Evolutionary conservation across 768 basidiomycete species (phyloP), one percentile per base, ranked within the genome.

Genomic region (Termitomyces sp.): DNA sequence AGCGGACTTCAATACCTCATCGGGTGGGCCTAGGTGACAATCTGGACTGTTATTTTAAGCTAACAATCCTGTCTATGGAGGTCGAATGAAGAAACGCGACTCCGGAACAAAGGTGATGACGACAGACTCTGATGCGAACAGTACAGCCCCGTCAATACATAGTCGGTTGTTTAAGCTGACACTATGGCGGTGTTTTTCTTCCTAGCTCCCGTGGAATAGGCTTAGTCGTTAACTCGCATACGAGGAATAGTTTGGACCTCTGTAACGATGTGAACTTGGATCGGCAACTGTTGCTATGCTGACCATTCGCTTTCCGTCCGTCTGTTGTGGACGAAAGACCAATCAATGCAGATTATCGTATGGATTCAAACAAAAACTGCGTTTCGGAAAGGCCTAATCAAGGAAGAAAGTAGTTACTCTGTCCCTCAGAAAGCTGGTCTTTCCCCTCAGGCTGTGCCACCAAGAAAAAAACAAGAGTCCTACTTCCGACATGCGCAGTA

Each of bases 381-480:
- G 23, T 38, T 33, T 52, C 13, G 20, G 23, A 43, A 20, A 43
- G 13, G 35, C 26, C 48, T 44, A 44, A 46, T 6, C 51, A 56
- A 44, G 20, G 32, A 14, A 6, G 32, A 30, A n/a, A 13, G 26
- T 58, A 38, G n/a, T 33, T 9, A 40, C 3, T 41, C 4, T 47
- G 30, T 47, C 32, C 47, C 32, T 57, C 18, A 55, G 61, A 55
- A 59, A 57, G 56, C 56, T 53, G 60, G 51, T 53, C 56, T 54
- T 57, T 61, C 52, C 43, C 52, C 26, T 23, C 20, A 32, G 40
- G 55, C 47, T 38, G 50, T 33, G 47, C 56, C 35, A 50, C 23
- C n/a, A 20, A 4, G 14, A 38, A 41, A 43, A 9, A 32, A n/a
- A 35, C 28, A 32, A 32, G 30, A 28, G 35, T 40, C n/a, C 47